Evolutionary conservation across 1,284 basidiomycete genomes (phyloP).

Genomic region (Trametes polyzona): DNA sequence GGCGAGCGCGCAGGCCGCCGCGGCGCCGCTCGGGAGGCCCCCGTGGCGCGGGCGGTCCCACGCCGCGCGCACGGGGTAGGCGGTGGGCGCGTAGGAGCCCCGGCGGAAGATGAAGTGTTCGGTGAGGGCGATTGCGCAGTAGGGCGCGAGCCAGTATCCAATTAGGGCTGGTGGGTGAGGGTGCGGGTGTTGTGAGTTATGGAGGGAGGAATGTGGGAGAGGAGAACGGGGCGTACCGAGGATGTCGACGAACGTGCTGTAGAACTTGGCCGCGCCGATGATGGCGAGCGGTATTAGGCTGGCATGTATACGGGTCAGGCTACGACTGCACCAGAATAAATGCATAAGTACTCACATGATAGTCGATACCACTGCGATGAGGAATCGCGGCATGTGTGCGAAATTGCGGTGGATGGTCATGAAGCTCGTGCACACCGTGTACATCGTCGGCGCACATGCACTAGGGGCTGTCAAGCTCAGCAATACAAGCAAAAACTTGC

Average conservation of each 20-base stretch:
- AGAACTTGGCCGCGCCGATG: constrained; percentile 61
- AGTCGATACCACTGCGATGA: constrained; percentile 71
- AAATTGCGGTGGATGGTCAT: constrained; percentile 67
- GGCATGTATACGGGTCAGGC: not conserved
- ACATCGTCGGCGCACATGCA: constrained; percentile 74
- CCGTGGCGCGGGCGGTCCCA: constrained; percentile 45
- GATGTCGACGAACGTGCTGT: constrained; percentile 58
- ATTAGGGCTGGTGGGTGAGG: constrained; percentile 43
- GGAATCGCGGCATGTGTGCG: constrained; percentile 68
- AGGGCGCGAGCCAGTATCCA: constrained; percentile 66
- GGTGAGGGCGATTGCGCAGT: constrained; percentile 53
- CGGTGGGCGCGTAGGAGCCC: constrained; percentile 30
- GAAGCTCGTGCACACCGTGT: constrained; percentile 74
- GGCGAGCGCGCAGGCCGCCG: constrained; percentile 53
- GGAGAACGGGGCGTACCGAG: constrained; percentile 43
- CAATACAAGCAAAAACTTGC: constrained; percentile 62
- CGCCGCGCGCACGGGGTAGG: constrained; percentile 41
- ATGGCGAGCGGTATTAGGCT: constrained; percentile 65
- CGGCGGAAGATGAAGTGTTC: constrained; percentile 64
- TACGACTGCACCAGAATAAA: not conserved
- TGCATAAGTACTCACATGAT: constrained; percentile 54
- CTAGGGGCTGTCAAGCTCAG: constrained; percentile 59
- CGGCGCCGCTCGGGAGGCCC: constrained; percentile 47
- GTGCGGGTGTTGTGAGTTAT: not conserved
- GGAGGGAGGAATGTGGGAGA: not conserved